These are phyloP conservation scores for Larix kaempferi DNA, from an alignment of 75 land plant species.

Conservation along the genomic window DNA sequence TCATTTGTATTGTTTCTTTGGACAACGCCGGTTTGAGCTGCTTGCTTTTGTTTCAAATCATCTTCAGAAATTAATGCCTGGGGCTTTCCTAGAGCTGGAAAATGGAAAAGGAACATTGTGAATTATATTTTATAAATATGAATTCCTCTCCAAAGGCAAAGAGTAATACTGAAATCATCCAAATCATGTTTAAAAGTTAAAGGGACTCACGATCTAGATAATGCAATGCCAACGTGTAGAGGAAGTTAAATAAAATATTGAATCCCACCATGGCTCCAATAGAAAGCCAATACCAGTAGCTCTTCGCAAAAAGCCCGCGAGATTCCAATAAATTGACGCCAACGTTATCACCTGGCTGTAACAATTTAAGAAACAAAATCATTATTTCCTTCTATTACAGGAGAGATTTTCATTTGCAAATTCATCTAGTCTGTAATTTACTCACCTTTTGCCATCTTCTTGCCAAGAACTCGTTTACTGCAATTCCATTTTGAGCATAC, in stretches of 20 bases:
- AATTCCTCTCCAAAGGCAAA: too few relatives aligned
- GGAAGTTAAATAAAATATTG: slow-evolving; percentile 23
- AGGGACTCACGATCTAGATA: slow-evolving; percentile 32
- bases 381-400: too few relatives aligned
- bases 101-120: too few relatives aligned
- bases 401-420: too few relatives aligned
- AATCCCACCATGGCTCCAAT: slow-evolving; percentile 19
- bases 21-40: neutral
- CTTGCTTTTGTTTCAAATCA: slow-evolving; percentile 37
- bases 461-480: slow-evolving; percentile 77
- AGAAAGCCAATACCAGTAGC: slow-evolving; percentile 29
- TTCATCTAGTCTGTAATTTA: too few relatives aligned
- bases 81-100: slow-evolving; percentile 70
- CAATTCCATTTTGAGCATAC: slow-evolving; percentile 79
- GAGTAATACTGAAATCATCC: too few relatives aligned
- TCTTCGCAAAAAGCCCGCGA: slow-evolving; percentile 20
- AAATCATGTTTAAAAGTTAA: too few relatives aligned
- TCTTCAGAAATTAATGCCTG: slow-evolving; percentile 69
- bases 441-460: slow-evolving; percentile 71
- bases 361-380: too few relatives aligned
- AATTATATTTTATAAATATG: too few relatives aligned
- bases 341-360: neutral
- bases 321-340: slow-evolving; percentile 14
- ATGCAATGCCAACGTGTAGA: slow-evolving; percentile 12
- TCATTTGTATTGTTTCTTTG: too few relatives aligned